Evolutionary conservation across 139 green algal species (phyloP), one percentile per base, ranked within the genome.

Genomic region (Ulvella scutata): DNA sequence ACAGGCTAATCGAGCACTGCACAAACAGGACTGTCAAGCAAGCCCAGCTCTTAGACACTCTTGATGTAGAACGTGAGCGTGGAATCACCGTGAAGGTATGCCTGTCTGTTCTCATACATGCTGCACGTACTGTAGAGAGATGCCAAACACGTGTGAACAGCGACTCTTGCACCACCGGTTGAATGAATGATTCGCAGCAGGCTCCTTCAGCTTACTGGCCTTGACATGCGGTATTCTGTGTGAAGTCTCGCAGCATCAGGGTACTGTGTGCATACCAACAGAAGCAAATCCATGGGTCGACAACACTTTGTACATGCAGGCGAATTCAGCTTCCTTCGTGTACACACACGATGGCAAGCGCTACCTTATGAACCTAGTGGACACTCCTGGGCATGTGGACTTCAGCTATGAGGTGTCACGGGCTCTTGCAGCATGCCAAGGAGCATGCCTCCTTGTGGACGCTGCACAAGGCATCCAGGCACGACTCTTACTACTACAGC

Each of bases 391-490:
- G 0, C 83, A 91, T 74, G 85, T 89, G 10, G 87, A 89, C 75
- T 89, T 91, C 75, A 82, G 39, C 33, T 84, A 84, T 62, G 79
- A 82, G 79, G 85, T 89, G 43, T 86, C 79, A 0, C 79, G 83
- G 10, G 84, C 80, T 0, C 77, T 91, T n/a, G 79, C 83, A 4
- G 85, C 85, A 2, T 96, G 90, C 77, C 86, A 95, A 79, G 91
- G 91, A 2, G 90, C 87, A 6, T 75, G 97, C 74, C 85, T 98
- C 78, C 76, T 98, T 73, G 93, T 98, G 59, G 94, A 98, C 78
- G 94, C 91, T 2, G 74, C 38, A 34, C 82, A 83, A 62, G 82
- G 79, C 21, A 38, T 80, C 4, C 75, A 83, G 38, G 76, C 51
- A 3, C 78, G 51, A n/a, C 51, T 59, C 17, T 20, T 59, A 20